Base-by-base conservation (phyloP, 768 basidiomycete genomes). In the Dentipellis fragilis region DNA sequence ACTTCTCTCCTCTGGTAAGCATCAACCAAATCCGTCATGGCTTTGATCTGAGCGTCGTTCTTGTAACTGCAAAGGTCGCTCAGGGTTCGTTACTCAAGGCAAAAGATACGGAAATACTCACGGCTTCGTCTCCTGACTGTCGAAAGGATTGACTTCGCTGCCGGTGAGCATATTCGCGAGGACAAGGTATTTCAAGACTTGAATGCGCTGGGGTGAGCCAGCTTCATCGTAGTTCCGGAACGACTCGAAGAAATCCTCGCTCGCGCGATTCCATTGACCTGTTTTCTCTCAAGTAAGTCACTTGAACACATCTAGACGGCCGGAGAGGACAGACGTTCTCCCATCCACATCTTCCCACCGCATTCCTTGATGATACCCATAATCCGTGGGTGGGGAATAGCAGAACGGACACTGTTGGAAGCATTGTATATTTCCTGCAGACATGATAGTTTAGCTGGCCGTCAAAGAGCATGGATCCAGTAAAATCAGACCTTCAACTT, bases 291-390 rank as follows among this genome's bases (percentile, higher is more conserved):
- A 9, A 10, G 9, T 49, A 10, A 49, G 48, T 23, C 7, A 9
- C 10, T 19, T 45, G 19, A 0, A 10, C 1, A 22, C 3, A 7
- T 49, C 21, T 3, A 35, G 48, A 10, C 10, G 16, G 23, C 48
- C 10, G 16, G 8, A 23, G 16, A 49, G 29, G 21, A 63, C 84
- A 65, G 69, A 87, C 95, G 89, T 77, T 98, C 96, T 57, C 91
- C 93, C 96, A 99, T 98, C 94, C 96, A 98, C 96, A 99, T 99
- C 73, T 99, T 99, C 2, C 96, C 96, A 14, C 96, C 96, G 62
- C 95, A 98, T 70, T 99, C 96, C 66, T 94, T 91, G 72, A 99
- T 98, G 52, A 98, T 92, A 45, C 95, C 96, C 88, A 97, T 94
- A 65, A 98, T 97, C 34, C 93, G 81, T 10, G 96, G 96, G 72